Evolutionary conservation across 805 yeast genomes (phyloP).

Genomic region (Yarrowia alimentaria): DNA sequence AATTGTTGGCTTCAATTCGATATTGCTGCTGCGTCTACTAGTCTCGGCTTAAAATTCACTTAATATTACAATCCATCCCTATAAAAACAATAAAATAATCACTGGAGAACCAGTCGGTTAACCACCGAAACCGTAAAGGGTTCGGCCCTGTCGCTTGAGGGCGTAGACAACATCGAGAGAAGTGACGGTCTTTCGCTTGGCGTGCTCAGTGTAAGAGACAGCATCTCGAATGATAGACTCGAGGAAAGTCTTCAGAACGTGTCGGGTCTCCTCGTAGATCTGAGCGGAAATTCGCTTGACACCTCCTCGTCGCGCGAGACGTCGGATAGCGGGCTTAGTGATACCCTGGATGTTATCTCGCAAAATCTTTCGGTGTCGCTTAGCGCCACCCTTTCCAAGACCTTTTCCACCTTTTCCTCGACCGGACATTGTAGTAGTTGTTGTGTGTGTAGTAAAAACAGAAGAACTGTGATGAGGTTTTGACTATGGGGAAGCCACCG

Average conservation of each 20-base stretch:
- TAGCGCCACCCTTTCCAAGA: constrained; percentile 99
- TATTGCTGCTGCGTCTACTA: too few species aligned
- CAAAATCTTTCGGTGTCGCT: constrained; percentile 98
- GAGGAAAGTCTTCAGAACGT: constrained; percentile 90
- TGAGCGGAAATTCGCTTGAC: constrained; percentile 98
- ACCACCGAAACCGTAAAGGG: constrained; percentile 99
- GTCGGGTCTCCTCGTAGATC: constrained; percentile 98
- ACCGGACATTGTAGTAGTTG: constrained; percentile 72
- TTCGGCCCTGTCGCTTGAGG: constrained; percentile 99
- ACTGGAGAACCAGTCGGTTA: constrained; percentile 44
- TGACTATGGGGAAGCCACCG: neutral
- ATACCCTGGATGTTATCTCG: constrained; percentile 99
- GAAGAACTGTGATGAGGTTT: constrained; percentile 12
- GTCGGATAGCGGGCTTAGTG: constrained; percentile 99
- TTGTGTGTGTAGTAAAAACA: constrained; percentile 16
- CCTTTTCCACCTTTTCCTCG: constrained; percentile 99
- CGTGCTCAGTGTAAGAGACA: constrained; percentile 98
- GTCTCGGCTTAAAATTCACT: too few species aligned
- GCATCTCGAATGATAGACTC: constrained; percentile 98
- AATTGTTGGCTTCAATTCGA: too few species aligned
- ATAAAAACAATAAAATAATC: constrained; percentile 20
- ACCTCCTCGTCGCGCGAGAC: constrained; percentile 99
- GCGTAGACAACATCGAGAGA: constrained; percentile 98
- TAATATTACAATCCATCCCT: constrained; percentile 26
- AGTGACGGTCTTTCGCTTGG: constrained; percentile 99